Conservation (phyloP, 345 rosid species). For the Moricandia moricandioides region DNA sequence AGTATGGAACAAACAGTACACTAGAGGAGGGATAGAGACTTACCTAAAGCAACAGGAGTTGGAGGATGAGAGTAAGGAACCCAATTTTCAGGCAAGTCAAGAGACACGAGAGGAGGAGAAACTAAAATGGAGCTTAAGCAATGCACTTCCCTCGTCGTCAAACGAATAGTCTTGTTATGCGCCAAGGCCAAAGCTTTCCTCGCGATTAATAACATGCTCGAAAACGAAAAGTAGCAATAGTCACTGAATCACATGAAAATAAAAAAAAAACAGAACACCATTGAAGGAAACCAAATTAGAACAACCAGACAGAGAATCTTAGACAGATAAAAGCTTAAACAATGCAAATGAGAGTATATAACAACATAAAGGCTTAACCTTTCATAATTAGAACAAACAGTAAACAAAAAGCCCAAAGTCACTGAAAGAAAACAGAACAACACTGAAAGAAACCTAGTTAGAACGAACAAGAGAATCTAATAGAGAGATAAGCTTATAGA, state of each 20-base stretch:
- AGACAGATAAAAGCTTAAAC: not conserved
- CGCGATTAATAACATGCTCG: conserved; percentile 29
- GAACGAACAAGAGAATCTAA: conserved; percentile 3
- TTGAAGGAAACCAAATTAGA: conserved; percentile 7
- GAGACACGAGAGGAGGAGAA: conserved; percentile 76
- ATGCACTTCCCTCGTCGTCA: conserved; percentile 28
- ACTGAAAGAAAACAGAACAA: not conserved
- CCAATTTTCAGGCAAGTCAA: conserved; percentile 77
- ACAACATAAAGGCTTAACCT: no score
- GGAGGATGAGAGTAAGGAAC: conserved; percentile 25
- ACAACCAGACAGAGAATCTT: not conserved
- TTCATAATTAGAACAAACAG: no score
- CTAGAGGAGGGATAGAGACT: not conserved
- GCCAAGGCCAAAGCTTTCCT: conserved; percentile 34
- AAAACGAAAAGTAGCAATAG: not conserved
- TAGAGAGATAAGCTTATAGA: not conserved
- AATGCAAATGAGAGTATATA: not conserved
- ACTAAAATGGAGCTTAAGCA: conserved; percentile 44
- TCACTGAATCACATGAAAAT: not conserved
- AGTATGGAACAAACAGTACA: not conserved
- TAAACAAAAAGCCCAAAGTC: not conserved
- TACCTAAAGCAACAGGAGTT: conserved; percentile 36
- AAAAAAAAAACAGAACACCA: not conserved
- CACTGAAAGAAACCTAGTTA: not conserved
- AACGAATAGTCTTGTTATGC: conserved; percentile 23